Percentiles rank a stretch among this genome's conserved stretches.
Evolutionary conservation across 148 eudicot genomes (phyloP).

Genomic region (Camellia granthamiana): DNA sequence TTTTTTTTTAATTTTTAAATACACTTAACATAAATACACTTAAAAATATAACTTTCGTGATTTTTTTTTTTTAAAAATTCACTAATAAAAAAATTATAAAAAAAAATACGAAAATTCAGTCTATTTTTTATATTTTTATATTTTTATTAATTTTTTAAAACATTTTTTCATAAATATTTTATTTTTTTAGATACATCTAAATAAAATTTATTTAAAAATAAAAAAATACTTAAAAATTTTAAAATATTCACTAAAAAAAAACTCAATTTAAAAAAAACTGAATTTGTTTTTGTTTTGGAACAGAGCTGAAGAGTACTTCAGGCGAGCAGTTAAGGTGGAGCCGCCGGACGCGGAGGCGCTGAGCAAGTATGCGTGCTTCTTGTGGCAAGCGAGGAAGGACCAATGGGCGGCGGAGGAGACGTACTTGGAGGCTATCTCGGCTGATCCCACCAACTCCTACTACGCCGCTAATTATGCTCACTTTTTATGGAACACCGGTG

Average conservation of each 20-base stretch:
- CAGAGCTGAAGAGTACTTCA: conserved; percentile 96
- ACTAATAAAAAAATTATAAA: too few relatives aligned
- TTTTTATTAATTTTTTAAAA: too few relatives aligned
- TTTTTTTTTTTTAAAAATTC: too few relatives aligned
- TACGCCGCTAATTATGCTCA: conserved; percentile 79
- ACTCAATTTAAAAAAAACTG: too few relatives aligned
- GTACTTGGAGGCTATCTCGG: conserved; percentile 70
- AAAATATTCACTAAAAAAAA: too few relatives aligned
- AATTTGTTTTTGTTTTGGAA: neutral
- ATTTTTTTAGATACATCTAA: neutral
- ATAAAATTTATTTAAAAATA: too few relatives aligned
- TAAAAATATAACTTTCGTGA: too few relatives aligned
- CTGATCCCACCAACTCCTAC: conserved; percentile 66
- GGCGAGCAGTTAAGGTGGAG: conserved; percentile 62
- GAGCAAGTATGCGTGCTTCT: conserved; percentile 74
- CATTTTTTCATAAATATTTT: neutral
- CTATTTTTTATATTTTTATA: too few relatives aligned
- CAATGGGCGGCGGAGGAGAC: conserved; percentile 97
- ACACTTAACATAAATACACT: too few relatives aligned
- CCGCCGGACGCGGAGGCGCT: conserved; percentile 89
- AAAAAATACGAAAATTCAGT: too few relatives aligned
- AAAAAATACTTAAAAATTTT: too few relatives aligned
- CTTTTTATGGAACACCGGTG: conserved; percentile 91
- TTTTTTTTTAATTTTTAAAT: too few relatives aligned
- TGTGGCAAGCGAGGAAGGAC: conserved; percentile 86